Conservation (phyloP, 1,284 basidiomycete genomes). For the Fomitopsis pinicola region DNA sequence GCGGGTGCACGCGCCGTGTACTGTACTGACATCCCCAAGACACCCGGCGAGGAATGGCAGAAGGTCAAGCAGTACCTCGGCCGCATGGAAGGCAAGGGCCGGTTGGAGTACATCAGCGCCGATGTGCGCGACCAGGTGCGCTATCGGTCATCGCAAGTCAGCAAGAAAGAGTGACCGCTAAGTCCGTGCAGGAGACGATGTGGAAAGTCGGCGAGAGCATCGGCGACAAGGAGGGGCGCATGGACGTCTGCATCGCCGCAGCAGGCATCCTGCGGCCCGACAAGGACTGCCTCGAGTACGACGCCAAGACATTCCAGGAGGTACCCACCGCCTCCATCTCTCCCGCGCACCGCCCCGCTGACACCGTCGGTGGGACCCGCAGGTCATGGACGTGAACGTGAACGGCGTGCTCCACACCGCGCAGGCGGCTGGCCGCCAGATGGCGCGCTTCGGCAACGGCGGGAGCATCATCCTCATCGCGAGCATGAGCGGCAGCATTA, state of each 20-base stretch:
- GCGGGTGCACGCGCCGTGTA: conserved; percentile 74
- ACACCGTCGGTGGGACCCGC: background rate
- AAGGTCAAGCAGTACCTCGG: conserved; percentile 50
- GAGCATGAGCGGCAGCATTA: conserved; percentile 84
- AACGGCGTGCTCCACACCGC: conserved; percentile 76
- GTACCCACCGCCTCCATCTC: conserved; percentile 27
- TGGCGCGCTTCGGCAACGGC: conserved; percentile 62
- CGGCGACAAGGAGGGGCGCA: conserved; percentile 56
- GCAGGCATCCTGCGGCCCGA: conserved; percentile 53
- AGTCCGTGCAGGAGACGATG: conserved; percentile 29
- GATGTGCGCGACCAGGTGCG: conserved; percentile 60
- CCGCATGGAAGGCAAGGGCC: conserved; percentile 35
- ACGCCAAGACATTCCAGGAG: conserved; percentile 65
- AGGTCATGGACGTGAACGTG: conserved; percentile 75
- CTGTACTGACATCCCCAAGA: conserved; percentile 67
- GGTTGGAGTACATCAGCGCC: conserved; percentile 62
- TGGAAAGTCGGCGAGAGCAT: conserved; percentile 55
- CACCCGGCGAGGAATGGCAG: conserved; percentile 66
- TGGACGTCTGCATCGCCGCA: conserved; percentile 75
- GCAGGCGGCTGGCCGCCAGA: conserved; percentile 75
- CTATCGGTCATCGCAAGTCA: conserved; percentile 44
- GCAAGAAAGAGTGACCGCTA: conserved; percentile 29
- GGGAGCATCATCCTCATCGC: conserved; percentile 84
- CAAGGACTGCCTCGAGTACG: conserved; percentile 67
- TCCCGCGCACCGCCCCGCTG: background rate